Conservation (phyloP, 345 rosid species). For the Sisymbrium irio region DNA sequence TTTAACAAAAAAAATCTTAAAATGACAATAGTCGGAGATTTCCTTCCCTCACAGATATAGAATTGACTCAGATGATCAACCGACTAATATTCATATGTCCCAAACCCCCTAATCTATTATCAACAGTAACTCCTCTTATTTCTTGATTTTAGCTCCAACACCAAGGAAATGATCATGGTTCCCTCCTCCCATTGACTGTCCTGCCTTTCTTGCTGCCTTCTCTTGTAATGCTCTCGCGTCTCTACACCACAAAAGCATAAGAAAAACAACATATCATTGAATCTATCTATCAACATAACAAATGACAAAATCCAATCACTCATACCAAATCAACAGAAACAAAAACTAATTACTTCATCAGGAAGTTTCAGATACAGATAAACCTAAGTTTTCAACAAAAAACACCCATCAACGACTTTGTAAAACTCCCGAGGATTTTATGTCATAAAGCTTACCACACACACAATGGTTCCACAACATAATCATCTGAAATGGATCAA, state of each 20-base stretch:
- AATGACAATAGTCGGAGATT: neutral
- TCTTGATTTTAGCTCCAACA: conserved; percentile 38
- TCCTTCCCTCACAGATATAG: neutral
- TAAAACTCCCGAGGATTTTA: neutral
- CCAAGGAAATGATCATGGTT: conserved; percentile 28
- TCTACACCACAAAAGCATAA: conserved; percentile 29
- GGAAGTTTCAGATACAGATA: neutral
- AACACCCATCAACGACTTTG: neutral
- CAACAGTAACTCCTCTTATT: conserved; percentile 8
- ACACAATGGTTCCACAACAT: neutral
- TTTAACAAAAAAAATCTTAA: neutral
- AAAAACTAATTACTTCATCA: neutral
- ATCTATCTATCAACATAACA: neutral
- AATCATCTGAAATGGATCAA: neutral
- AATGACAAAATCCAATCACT: neutral
- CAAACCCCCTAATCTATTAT: neutral
- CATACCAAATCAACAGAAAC: neutral
- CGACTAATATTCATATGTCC: neutral
- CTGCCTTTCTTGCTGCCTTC: conserved; percentile 75
- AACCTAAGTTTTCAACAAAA: neutral
- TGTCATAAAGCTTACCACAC: neutral
- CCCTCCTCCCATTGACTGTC: conserved; percentile 46
- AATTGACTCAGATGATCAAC: neutral
- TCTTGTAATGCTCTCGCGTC: conserved; percentile 85
- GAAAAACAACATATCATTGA: neutral